phyloP scores from a whole-genome alignment of 2,329 filamentous ascomycete species.

The Aspergillus phoenicis region DNA sequence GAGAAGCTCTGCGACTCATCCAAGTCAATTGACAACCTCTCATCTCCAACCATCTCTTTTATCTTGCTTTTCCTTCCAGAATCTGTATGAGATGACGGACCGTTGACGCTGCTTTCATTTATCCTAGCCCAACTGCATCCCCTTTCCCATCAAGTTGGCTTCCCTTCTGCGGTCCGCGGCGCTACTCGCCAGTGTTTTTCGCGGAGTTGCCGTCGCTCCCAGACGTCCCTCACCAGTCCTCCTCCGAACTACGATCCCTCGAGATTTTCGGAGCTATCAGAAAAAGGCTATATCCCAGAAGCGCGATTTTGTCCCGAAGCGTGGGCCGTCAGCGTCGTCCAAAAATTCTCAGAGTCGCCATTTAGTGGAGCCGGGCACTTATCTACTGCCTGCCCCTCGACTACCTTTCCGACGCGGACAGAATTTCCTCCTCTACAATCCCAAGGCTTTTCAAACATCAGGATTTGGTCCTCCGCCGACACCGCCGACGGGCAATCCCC shows the following conservation, averaged over 20 bases:
- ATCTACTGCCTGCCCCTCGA: constrained; percentile 20
- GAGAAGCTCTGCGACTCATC: not conserved
- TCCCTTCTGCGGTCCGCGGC: constrained; percentile 34
- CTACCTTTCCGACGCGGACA: not conserved
- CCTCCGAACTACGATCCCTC: not conserved
- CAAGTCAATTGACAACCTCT: not conserved
- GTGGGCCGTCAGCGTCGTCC: not conserved
- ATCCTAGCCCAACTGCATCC: not conserved
- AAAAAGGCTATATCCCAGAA: not conserved
- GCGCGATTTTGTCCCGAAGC: not conserved
- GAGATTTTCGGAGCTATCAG: not conserved
- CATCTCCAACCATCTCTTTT: not conserved
- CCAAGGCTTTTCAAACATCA: constrained; percentile 17
- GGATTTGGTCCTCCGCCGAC: constrained; percentile 15
- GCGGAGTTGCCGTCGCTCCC: constrained; percentile 21
- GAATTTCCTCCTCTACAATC: constrained; percentile 31
- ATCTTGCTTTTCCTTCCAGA: not conserved
- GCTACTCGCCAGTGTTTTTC: constrained; percentile 32
- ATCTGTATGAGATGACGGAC: not conserved
- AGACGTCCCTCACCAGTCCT: constrained; percentile 11
- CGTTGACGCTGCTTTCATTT: not conserved
- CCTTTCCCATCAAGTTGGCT: constrained; percentile 39
- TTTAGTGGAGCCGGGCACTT: constrained; percentile 11
- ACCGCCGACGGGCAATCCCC: constrained; percentile 15
- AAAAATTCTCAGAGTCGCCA: not conserved